phyloP scores from a whole-genome alignment of 2,329 filamentous ascomycete genomes.

The Monosporascus sp. region DNA sequence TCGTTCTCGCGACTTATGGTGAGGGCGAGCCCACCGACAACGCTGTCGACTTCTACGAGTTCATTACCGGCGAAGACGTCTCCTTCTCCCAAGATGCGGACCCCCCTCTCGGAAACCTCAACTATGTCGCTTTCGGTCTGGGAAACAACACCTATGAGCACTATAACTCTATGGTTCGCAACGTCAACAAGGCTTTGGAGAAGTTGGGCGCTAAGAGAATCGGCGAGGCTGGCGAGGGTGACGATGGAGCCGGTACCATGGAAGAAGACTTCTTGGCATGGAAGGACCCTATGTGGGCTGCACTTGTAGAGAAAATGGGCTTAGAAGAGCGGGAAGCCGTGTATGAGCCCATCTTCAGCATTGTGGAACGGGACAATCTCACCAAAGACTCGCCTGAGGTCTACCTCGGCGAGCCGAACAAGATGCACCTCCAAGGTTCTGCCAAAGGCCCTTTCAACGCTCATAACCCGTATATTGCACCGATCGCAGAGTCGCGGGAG shows the following conservation, averaged over 20 bases:
- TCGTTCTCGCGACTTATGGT: slow-evolving; percentile 94
- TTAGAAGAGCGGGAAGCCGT: slow-evolving; percentile 93
- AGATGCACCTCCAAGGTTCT: slow-evolving; percentile 82
- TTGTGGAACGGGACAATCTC: slow-evolving; percentile 70
- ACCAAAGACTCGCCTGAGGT: slow-evolving; percentile 72
- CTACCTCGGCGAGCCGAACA: slow-evolving; percentile 93
- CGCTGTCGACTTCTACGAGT: slow-evolving; percentile 98
- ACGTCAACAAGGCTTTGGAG: slow-evolving; percentile 73
- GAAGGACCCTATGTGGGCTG: slow-evolving; percentile 99
- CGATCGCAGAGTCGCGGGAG: slow-evolving; percentile 85
- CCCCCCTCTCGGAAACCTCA: slow-evolving; percentile 72
- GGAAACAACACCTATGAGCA: slow-evolving; percentile 99
- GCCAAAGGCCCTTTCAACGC: slow-evolving; percentile 89
- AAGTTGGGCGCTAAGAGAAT: slow-evolving; percentile 81
- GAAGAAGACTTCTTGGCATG: slow-evolving; percentile 98
- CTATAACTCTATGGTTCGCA: slow-evolving; percentile 97
- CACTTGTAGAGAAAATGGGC: slow-evolving; percentile 74
- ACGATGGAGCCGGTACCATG: slow-evolving; percentile 98
- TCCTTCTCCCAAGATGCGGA: slow-evolving; percentile 72
- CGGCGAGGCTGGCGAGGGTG: slow-evolving; percentile 85
- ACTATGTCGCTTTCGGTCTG: slow-evolving; percentile 91
- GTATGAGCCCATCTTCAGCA: slow-evolving; percentile 87
- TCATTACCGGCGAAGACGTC: slow-evolving; percentile 76
- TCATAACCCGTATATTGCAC: slow-evolving; percentile 95
- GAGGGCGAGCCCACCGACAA: slow-evolving; percentile 99